Evolutionary conservation across 495 filamentous ascomycete genomes (phyloP).

Genomic region (Penicillium argentinense): DNA sequence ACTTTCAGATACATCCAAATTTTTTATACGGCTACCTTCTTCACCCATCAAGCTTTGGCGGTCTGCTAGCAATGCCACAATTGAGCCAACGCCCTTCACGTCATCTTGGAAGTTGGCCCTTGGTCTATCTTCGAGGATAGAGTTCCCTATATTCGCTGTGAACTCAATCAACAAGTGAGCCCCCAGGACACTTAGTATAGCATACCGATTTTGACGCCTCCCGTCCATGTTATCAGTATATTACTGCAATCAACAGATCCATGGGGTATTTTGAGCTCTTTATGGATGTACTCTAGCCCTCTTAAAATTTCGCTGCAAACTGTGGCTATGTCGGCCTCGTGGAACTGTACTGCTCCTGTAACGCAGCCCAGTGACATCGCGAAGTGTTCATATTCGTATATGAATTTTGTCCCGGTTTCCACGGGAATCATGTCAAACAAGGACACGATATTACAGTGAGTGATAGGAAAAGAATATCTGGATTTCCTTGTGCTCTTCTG

Average conservation of each 20-base stretch:
- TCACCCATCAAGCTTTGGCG: not conserved
- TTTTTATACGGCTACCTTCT: not conserved
- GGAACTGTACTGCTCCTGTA: slow-evolving; percentile 9
- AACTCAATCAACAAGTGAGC: too few species aligned
- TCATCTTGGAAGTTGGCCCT: not conserved
- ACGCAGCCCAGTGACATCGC: slow-evolving; percentile 5
- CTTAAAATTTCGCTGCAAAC: slow-evolving; percentile 10
- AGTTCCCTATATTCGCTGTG: slow-evolving; percentile 16
- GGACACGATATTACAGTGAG: not conserved
- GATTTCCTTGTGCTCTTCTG: slow-evolving; percentile 2
- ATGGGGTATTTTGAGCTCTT: slow-evolving; percentile 4
- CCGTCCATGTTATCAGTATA: slow-evolving; percentile 3
- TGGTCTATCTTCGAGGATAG: slow-evolving; percentile 2
- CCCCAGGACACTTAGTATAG: too few species aligned
- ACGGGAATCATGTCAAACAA: too few species aligned
- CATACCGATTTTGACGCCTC: slow-evolving; percentile 14
- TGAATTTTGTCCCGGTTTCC: too few species aligned
- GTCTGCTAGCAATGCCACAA: not conserved
- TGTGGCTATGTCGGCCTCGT: slow-evolving; percentile 13
- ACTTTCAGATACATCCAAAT: too few species aligned
- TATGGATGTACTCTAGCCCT: slow-evolving; percentile 11
- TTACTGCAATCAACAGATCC: slow-evolving; percentile 6
- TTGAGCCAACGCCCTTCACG: not conserved
- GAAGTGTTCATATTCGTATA: slow-evolving; percentile 14
- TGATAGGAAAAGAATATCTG: not conserved